Evolutionary conservation across 192 early-diverging fungal genomes (phyloP), one percentile per base, ranked within the genome.

Genomic region (Diversispora epigaea): DNA sequence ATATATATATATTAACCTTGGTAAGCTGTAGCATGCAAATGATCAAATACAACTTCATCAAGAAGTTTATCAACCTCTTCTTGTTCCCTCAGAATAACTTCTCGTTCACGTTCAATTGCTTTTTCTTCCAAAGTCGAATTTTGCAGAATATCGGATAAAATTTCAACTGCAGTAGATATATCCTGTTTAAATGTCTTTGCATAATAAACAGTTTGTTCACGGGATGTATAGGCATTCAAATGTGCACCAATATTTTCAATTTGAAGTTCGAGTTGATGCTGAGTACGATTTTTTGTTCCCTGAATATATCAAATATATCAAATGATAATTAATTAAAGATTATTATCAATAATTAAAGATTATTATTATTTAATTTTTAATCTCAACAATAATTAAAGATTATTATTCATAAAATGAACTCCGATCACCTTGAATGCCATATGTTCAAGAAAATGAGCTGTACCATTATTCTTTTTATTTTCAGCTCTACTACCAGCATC

Each of bases 191-290:
- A 89, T 44, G 95, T 86, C 83, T 97, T 97, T 73, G 97, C 97
- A 79, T 96, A 97, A 89, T 97, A 99, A 61, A 96, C 96, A 43
- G 95, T 98, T 84, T 99, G 97, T 82, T 99, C 97, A 74, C 97
- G 91, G 32, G 97, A 98, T 44, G 97, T 99, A 84, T 99, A 99
- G 61, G 97, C 97, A 84, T 98, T 98, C 79, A 99, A 84, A 82
- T 98, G 95, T 54, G 93, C 95, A 61, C 97, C 97, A 88, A 99
- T 95, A 89, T 97, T 97, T 83, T 99, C 97, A 73, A 99, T 96
- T 80, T 91, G 90, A 52, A 95, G 87, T 85, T 98, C 96, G 45
- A 98, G 84, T 80, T 97, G 91, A 73, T 91, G 84, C 84, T 98
- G 96, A 49, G 88, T 88, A 73, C 96, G 91, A 65, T 87, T 77